These are phyloP conservation scores for Alternaria conjuncta DNA, from an alignment of 2,329 filamentous ascomycete species.

Conservation along the genomic window DNA sequence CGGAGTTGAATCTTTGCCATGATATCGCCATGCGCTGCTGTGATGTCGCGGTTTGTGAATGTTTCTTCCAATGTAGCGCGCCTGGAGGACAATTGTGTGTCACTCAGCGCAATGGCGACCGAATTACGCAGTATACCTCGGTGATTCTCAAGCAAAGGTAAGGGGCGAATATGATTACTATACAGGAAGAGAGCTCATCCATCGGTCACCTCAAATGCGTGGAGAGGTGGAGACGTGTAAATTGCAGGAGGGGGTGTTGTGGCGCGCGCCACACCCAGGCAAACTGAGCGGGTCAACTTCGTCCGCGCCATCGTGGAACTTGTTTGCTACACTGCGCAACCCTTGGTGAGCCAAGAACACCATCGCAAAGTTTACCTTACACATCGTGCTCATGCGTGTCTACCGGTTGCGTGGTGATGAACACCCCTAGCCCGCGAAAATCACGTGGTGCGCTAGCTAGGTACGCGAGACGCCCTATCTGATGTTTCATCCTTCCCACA, in stretches of 20 bases:
- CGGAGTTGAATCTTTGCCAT: not conserved
- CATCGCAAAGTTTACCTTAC: not conserved
- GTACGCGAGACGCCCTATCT: not conserved
- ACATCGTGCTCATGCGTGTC: not conserved
- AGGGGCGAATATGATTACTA: not conserved
- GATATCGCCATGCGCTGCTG: not conserved
- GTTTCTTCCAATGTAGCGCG: not conserved
- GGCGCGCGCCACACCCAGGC: not conserved
- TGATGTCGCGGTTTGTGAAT: not conserved
- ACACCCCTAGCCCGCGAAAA: not conserved
- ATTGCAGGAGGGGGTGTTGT: not conserved
- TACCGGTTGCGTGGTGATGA: not conserved
- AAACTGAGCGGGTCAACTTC: not conserved
- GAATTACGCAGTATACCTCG: not conserved
- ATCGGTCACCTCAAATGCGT: not conserved
- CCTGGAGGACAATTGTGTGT: not conserved
- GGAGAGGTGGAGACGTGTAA: not conserved
- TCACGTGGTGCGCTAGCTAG: not conserved
- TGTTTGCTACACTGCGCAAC: too few relatives aligned
- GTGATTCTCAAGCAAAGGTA: not conserved
- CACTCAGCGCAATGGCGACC: not conserved
- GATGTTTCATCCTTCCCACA: not conserved
- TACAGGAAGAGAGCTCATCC: not conserved
- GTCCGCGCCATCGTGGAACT: too few relatives aligned
- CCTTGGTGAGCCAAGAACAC: not conserved